A percentile compares a stretch with the other conserved stretches of the same genome.
Evolutionary conservation across 768 basidiomycete species (phyloP).

Genomic region (Pleurotus ostreatus): DNA sequence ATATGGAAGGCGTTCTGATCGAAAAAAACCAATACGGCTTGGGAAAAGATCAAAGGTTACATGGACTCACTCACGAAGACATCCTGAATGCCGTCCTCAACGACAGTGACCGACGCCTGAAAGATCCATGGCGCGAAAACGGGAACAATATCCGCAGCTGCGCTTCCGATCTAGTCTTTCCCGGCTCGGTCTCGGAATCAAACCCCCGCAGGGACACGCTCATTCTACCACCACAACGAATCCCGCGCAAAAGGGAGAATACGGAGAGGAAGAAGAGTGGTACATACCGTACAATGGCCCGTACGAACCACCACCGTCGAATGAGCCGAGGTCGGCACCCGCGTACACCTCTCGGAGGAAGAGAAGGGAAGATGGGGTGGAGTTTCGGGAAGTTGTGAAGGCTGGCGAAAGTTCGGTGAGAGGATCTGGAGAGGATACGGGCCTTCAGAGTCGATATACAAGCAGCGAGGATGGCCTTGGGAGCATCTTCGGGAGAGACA

Average conservation of each 20-base stretch:
- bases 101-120: no score
- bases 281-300: constrained; percentile 67
- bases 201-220: constrained; percentile 7
- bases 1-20: no score
- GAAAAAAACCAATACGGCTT: no score
- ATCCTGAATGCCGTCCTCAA: no score
- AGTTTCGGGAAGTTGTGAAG: neutral
- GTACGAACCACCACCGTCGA: constrained; percentile 36
- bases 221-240: constrained; percentile 7
- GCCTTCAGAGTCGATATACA: constrained; percentile 14
- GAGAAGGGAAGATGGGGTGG: constrained; percentile 38
- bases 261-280: constrained; percentile 41
- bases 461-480: neutral
- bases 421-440: constrained; percentile 3
- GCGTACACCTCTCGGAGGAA: constrained; percentile 7
- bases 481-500: neutral
- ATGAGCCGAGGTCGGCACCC: neutral
- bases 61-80: no score
- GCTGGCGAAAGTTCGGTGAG: neutral
- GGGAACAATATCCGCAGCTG: constrained; percentile 2
- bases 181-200: constrained; percentile 19
- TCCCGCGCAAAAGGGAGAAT: constrained; percentile 8
- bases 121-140: constrained; percentile 1
- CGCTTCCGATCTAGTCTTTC: constrained; percentile 32
- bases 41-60: no score